A percentile compares a stretch with the other conserved stretches of the same genome.
Conservation (phyloP, 768 basidiomycete species). For the Podaxis mareebaensis region DNA sequence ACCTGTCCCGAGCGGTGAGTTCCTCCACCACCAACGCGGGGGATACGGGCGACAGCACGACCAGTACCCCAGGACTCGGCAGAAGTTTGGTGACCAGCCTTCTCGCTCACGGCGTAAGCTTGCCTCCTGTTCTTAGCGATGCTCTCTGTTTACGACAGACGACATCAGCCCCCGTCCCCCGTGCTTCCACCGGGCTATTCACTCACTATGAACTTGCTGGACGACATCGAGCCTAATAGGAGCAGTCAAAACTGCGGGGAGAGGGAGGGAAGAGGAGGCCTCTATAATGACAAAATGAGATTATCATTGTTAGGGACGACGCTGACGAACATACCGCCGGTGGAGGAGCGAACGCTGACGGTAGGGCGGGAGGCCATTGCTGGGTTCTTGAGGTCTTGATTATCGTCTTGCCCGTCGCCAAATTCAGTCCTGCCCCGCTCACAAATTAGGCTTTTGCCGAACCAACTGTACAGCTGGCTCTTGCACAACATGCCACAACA, state of each 20-base stretch:
- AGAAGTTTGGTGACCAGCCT: conserved; percentile 98
- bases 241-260: conserved; percentile 95
- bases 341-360: conserved; percentile 76
- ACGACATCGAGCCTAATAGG: conserved; percentile 99
- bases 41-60: conserved; percentile 99
- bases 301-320: conserved; percentile 4
- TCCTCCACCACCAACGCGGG: conserved; percentile 98
- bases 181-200: neutral
- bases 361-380: conserved; percentile 93
- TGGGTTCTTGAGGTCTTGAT: conserved; percentile 44
- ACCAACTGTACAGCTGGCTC: conserved; percentile 35
- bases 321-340: conserved; percentile 60
- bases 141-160: conserved; percentile 62
- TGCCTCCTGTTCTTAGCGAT: conserved; percentile 98
- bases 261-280: conserved; percentile 84
- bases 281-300: conserved; percentile 44
- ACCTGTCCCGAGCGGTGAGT: conserved; percentile 98
- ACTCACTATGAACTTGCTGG: conserved; percentile 97
- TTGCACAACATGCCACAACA: neutral
- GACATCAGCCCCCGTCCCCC: conserved; percentile 16
- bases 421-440: conserved; percentile 21
- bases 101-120: conserved; percentile 94
- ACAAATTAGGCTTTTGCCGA: conserved; percentile 44
- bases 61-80: conserved; percentile 99
- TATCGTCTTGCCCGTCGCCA: conserved; percentile 27